Evolutionary conservation across 176 grass and related monocot species (phyloP).

Genomic region (Carex pumila): DNA sequence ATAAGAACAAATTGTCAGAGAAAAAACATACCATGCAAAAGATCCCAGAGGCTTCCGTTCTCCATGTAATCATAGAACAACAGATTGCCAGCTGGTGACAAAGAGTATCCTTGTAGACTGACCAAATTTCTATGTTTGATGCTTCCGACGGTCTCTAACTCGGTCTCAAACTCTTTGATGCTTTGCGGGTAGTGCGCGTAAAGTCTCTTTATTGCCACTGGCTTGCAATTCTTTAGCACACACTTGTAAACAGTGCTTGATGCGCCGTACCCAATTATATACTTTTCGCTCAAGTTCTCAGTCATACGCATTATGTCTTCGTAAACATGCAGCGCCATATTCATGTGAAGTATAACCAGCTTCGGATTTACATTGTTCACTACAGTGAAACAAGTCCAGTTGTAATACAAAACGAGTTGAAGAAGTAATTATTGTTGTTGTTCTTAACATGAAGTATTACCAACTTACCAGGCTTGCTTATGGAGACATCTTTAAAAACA

Average conservation of each 20-base stretch:
- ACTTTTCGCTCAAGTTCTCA: slow-evolving; percentile 88
- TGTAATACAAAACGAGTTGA: not conserved
- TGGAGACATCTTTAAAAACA: slow-evolving; percentile 37
- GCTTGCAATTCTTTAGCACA: slow-evolving; percentile 72
- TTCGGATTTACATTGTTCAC: slow-evolving; percentile 61
- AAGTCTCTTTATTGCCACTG: slow-evolving; percentile 78
- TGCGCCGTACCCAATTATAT: slow-evolving; percentile 88
- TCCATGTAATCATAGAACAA: slow-evolving; percentile 96
- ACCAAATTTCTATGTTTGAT: slow-evolving; percentile 93
- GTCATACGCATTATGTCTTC: slow-evolving; percentile 97
- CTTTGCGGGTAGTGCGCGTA: slow-evolving; percentile 72
- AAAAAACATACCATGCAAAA: slow-evolving; percentile 67
- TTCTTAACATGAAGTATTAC: too few relatives aligned
- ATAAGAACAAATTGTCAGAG: not conserved
- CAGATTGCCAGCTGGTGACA: slow-evolving; percentile 76
- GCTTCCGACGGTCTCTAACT: slow-evolving; percentile 77
- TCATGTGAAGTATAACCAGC: slow-evolving; percentile 94
- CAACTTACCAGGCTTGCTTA: slow-evolving; percentile 69
- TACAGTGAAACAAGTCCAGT: slow-evolving; percentile 7
- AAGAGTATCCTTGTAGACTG: slow-evolving; percentile 82
- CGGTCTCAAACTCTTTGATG: slow-evolving; percentile 85
- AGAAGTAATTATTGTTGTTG: not conserved
- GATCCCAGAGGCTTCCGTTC: slow-evolving; percentile 92
- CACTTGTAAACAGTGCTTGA: slow-evolving; percentile 94
- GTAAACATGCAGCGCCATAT: slow-evolving; percentile 89